Evolutionary conservation across 2,329 filamentous ascomycete species (phyloP), one percentile per base, ranked within the genome.

Genomic region (Colletotrichum horii): DNA sequence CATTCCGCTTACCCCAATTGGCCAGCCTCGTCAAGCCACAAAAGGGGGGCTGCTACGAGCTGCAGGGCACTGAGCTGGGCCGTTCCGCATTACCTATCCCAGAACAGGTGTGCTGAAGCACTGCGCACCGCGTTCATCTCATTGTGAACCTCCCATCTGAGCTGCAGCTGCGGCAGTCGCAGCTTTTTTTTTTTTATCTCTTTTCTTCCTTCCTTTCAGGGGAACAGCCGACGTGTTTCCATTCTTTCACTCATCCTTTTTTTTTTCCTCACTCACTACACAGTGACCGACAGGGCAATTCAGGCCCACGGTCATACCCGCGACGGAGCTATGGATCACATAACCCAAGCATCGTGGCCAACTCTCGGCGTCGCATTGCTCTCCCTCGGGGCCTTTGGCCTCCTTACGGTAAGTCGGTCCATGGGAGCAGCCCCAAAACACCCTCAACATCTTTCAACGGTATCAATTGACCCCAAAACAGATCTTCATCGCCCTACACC

Each of bases 401-500:
- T 76, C 52, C 30, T 76, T 14, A 22, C 55, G 15, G 74, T 76
- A 62, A 61, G 61, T 55, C 26, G 28, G 2, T 38, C 22, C 15
- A 15, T 64, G 11, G 55, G 24, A 15, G 11, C 24, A 58, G 24
- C 11, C 11, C 55, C 22, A 58, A 30, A 58, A 26, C 26, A 58
- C 9, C 24, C 4, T 19, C 15, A 19, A 58, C 16, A 26, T 19
- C 19, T 19, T 9, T 34, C 22, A 12, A 16, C 22, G 15, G 22
- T 11, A n/a, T 30, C 34, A 69, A 69, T 61, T 69, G 56, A 32
- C 58, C 12, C 11, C 28, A 43, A 70, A 14, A 28, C 72, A 87
- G 85, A 81, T 93, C 80, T 96, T 94, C 81, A 81, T 91, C 67
- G 85, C 93, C 76, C 90, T 98, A 65, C 92, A 92, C 82, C 83